phyloP scores from a whole-genome alignment of 2,329 filamentous ascomycete genomes.

The Sporothrix dimorphospora region DNA sequence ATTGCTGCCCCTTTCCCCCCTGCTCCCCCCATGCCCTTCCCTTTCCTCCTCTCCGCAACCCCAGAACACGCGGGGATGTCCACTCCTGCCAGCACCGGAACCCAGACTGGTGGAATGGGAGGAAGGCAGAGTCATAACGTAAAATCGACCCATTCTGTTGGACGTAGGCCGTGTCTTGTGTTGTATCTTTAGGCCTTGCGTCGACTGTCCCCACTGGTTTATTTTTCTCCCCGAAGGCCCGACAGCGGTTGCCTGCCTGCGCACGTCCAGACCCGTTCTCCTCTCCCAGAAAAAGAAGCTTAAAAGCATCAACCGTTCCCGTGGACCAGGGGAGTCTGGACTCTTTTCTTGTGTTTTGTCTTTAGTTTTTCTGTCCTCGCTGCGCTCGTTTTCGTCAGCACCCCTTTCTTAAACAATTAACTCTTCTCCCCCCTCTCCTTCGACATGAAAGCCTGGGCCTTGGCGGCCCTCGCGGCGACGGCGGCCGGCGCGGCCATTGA shows the following conservation, averaged over 20 bases:
- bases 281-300: neutral
- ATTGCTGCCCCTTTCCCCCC: no score
- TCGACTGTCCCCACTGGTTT: neutral
- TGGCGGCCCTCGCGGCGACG: slow-evolving; percentile 9
- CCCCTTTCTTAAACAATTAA: neutral
- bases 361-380: neutral
- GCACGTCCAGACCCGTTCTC: neutral
- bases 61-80: neutral
- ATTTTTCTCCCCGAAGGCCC: neutral
- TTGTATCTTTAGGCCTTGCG: neutral
- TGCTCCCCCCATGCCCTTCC: neutral
- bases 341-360: neutral
- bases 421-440: neutral
- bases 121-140: neutral
- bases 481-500: slow-evolving; percentile 36
- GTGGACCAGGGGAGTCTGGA: neutral
- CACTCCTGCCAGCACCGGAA: neutral
- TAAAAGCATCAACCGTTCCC: neutral
- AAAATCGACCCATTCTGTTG: neutral
- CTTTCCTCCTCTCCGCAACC: neutral
- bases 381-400: neutral
- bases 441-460: neutral
- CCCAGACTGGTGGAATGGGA: neutral
- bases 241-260: neutral
- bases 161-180: neutral